Conservation (phyloP, 805 yeast species). For the Dipodascus albidus region DNA sequence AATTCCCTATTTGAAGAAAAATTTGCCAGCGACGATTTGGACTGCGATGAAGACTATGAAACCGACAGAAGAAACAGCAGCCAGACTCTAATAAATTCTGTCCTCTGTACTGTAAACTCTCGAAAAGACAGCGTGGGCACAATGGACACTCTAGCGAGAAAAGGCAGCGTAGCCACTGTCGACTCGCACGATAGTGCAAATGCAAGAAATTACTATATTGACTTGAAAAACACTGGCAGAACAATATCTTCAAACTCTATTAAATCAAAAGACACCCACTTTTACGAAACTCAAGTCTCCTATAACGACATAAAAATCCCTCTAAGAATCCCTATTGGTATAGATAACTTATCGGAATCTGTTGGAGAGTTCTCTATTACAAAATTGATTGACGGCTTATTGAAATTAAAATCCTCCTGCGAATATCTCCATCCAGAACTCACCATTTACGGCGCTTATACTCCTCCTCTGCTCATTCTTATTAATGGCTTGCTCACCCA, state of each 20-base stretch:
- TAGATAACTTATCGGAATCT: constrained; percentile 18
- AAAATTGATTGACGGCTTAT: constrained; percentile 19
- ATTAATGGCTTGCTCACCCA: constrained; percentile 44
- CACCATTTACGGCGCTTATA: constrained; percentile 40
- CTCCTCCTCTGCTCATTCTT: constrained; percentile 42
- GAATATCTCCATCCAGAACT: constrained; percentile 32
- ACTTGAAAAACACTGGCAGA: constrained; percentile 16
- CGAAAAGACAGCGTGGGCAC: background rate
- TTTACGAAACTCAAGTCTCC: constrained; percentile 19
- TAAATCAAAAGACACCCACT: constrained; percentile 19
- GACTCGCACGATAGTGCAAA: background rate
- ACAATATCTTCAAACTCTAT: constrained; percentile 9
- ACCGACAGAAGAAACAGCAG: background rate
- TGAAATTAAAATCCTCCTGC: constrained; percentile 15
- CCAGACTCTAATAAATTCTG: background rate
- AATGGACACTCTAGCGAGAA: background rate
- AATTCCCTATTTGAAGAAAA: constrained; percentile 18
- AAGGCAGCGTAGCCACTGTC: constrained; percentile 1
- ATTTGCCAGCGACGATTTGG: constrained; percentile 9
- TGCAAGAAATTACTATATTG: constrained; percentile 16
- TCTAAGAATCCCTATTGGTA: constrained; percentile 20
- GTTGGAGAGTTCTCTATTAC: constrained; percentile 23
- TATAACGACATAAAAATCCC: constrained; percentile 22
- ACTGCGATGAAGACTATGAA: background rate
- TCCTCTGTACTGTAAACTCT: background rate